Evolutionary conservation across 78 protist species (phyloP).

Genomic region (Isochrysis galbana): DNA sequence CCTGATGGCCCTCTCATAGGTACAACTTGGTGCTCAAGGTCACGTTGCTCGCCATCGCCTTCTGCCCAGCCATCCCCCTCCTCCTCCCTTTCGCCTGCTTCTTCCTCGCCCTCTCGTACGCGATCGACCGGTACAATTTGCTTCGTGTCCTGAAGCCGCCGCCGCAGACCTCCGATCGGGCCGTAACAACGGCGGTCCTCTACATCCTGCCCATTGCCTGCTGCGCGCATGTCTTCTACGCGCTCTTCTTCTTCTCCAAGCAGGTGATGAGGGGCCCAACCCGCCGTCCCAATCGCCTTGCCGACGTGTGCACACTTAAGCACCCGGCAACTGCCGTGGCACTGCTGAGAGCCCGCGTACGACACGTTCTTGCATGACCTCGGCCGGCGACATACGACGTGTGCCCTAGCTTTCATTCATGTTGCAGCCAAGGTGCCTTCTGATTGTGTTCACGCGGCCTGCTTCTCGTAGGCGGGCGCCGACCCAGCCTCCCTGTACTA

Average conservation of each 20-base stretch:
- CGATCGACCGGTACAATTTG: constrained; percentile 7
- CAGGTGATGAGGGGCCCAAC: too few relatives aligned
- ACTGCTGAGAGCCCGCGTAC: too few relatives aligned
- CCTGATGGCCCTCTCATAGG: too few relatives aligned
- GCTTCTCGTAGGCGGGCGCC: not conserved
- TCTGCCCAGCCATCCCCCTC: not conserved
- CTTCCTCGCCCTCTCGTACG: not conserved
- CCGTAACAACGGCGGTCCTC: not conserved
- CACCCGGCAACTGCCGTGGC: too few relatives aligned
- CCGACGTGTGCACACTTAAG: too few relatives aligned
- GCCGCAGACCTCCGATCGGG: constrained; percentile 5
- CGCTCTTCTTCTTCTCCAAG: constrained; percentile 5
- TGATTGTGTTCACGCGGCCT: not conserved
- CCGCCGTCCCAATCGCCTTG: too few relatives aligned
- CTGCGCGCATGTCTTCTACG: not conserved
- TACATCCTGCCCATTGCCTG: constrained; percentile 2
- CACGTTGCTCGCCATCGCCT: not conserved
- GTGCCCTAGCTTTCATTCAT: too few relatives aligned
- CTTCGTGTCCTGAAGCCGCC: constrained; percentile 20
- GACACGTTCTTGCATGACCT: too few relatives aligned
- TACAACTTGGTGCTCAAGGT: not conserved
- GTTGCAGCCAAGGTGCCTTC: too few relatives aligned
- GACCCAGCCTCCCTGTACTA: not conserved
- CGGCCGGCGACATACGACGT: too few relatives aligned
- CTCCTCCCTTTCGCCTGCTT: not conserved